Percentiles rank a stretch among this genome's conserved stretches.
Evolutionary conservation across 768 basidiomycete species (phyloP).

Genomic region (Scleroderma citrinum): DNA sequence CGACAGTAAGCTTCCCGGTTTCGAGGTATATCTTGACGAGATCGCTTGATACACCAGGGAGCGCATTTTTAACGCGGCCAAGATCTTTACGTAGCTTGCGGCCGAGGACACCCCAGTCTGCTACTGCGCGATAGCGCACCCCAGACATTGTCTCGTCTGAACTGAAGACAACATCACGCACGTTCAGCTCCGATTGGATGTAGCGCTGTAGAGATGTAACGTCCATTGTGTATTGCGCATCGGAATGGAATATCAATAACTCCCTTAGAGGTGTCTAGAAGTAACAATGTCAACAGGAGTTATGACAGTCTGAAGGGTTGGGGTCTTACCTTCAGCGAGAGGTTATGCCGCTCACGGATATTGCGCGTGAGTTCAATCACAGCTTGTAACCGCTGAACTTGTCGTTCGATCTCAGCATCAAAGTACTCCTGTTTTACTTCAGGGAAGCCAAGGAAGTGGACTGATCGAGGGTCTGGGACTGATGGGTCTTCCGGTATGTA

Average conservation of each 20-base stretch:
- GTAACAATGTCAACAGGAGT: slow-evolving; percentile 2
- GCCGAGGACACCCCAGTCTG: slow-evolving; percentile 94
- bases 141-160: slow-evolving; percentile 83
- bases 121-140: slow-evolving; percentile 84
- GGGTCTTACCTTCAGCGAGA: slow-evolving; percentile 79
- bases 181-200: slow-evolving; percentile 91
- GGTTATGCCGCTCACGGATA: slow-evolving; percentile 78
- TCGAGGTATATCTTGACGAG: slow-evolving; percentile 71
- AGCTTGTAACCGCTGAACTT: slow-evolving; percentile 90
- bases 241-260: slow-evolving; percentile 89
- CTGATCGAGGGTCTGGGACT: slow-evolving; percentile 76
- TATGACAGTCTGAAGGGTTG: neutral
- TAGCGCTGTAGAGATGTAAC: slow-evolving; percentile 80
- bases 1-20: slow-evolving; percentile 75
- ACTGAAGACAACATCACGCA: slow-evolving; percentile 84
- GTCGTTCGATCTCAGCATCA: slow-evolving; percentile 86
- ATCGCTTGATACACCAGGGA: slow-evolving; percentile 77
- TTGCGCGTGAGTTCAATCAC: slow-evolving; percentile 90
- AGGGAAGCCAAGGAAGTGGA: slow-evolving; percentile 95
- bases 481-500: slow-evolving; percentile 75
- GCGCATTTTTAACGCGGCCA: slow-evolving; percentile 78
- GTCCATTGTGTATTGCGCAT: slow-evolving; percentile 77
- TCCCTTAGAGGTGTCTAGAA: slow-evolving; percentile 87
- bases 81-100: slow-evolving; percentile 92
- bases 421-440: slow-evolving; percentile 93